phyloP scores from a whole-genome alignment of 768 basidiomycete species.

The Pulveroboletus ravenelii region DNA sequence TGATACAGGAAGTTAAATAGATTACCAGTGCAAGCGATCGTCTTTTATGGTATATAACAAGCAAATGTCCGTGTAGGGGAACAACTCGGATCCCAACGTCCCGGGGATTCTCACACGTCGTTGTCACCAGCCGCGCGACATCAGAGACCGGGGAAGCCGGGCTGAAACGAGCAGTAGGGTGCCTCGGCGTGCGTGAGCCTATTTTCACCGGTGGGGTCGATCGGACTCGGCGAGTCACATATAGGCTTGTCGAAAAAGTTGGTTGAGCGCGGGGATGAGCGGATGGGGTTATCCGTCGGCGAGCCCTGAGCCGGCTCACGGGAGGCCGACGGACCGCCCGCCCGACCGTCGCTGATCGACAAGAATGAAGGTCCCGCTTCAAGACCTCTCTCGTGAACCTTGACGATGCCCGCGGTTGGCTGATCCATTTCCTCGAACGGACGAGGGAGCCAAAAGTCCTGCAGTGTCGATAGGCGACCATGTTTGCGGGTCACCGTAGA shows the following conservation, averaged over 20 bases:
- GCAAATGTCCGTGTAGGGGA: neutral
- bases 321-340: neutral
- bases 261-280: neutral
- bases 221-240: conserved; percentile 24
- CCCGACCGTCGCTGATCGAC: neutral
- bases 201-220: conserved; percentile 1
- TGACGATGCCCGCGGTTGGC: neutral
- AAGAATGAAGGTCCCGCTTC: conserved; percentile 10
- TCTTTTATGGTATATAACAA: conserved; percentile 5
- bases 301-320: neutral
- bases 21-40: neutral
- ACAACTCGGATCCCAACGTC: neutral
- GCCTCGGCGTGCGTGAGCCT: neutral
- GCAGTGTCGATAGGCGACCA: conserved; percentile 13
- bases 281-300: neutral
- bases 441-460: conserved; percentile 15
- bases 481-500: neutral
- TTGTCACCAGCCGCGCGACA: neutral
- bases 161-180: neutral
- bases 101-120: neutral
- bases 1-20: conserved; percentile 3
- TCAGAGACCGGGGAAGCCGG: neutral
- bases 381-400: conserved; percentile 17
- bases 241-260: conserved; percentile 6
- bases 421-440: conserved; percentile 16